Evolutionary conservation across 2,329 filamentous ascomycete genomes (phyloP), one percentile per base, ranked within the genome.

Genomic region (Pseudocercospora fijiensis): DNA sequence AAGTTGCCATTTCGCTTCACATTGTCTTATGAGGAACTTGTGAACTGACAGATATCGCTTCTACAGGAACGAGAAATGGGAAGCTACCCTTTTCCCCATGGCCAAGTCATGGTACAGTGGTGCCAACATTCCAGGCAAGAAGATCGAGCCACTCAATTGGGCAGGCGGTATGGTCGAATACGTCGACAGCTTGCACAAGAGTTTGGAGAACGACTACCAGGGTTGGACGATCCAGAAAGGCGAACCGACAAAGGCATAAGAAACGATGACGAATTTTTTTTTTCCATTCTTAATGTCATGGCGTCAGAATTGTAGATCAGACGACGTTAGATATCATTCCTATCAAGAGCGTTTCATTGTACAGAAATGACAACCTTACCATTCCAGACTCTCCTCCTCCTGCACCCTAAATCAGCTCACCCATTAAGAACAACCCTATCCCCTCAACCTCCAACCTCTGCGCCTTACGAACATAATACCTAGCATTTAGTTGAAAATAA

Each of bases 111-210:
- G 70, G 75, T 82, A 61, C 76, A 64, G 53, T 18, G 78, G 70
- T 49, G 77, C 77, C 11, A 82, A 81, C 51, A 74, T 82, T 9
- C 79, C 80, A 0, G 80, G 80, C 11, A 81, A 81, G 73, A 72
- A 75, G 10, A 73, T 77, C 16, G 80, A 81, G 71, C 79, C 79
- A 62, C 69, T 82, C 56, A 81, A 76, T 55, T 82, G 76, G 68
- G 73, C 78, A 9, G 79, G 79, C 6, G 80, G 79, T 0, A 73
- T 80, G 80, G 41, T 69, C 11, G 67, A 69, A 53, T 74, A 73
- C 53, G 62, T 67, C 13, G 64, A 71, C 11, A 61, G 62, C n/a
- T 58, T 73, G 60, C 65, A 72, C 28, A 67, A 66, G 62, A 70
- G 65, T 22, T 67, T 74, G 58, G 71, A 73, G 51, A 73, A 74